Percentiles rank a stretch among this genome's conserved stretches.
phyloP scores from a whole-genome alignment of 2,329 filamentous ascomycete genomes.

The Plectosphaerella plurivora region DNA sequence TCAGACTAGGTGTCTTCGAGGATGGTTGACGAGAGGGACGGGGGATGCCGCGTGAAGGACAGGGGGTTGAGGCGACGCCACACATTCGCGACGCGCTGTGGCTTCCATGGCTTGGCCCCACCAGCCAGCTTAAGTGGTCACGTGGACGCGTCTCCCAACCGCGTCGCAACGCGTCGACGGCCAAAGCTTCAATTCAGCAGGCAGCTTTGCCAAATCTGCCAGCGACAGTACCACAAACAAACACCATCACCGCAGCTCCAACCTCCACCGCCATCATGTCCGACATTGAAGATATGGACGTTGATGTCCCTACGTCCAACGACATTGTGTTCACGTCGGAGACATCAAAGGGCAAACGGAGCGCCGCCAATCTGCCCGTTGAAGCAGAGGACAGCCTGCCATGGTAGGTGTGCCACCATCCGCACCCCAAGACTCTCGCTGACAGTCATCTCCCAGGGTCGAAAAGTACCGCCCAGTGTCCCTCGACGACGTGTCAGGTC shows the following conservation, averaged over 20 bases:
- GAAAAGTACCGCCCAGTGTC: conserved; percentile 93
- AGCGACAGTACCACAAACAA: neutral
- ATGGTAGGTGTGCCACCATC: conserved; percentile 54
- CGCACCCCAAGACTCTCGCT: neutral
- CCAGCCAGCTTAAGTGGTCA: neutral
- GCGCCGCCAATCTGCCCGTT: conserved; percentile 86
- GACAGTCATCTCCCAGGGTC: conserved; percentile 53
- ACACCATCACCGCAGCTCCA: conserved; percentile 8
- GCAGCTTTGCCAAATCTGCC: neutral
- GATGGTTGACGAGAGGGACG: no score
- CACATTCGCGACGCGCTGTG: no score
- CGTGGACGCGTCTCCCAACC: neutral
- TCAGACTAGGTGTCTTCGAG: no score
- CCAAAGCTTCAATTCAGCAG: neutral
- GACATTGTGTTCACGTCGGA: conserved; percentile 68
- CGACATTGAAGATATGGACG: conserved; percentile 59
- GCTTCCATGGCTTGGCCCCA: no score
- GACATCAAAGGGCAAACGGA: conserved; percentile 82
- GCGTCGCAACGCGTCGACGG: neutral
- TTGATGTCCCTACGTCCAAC: conserved; percentile 45
- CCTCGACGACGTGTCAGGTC: conserved; percentile 88
- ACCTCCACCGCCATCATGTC: conserved; percentile 39
- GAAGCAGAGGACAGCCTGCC: conserved; percentile 91
- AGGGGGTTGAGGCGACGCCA: no score
- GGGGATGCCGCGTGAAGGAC: no score